Percentiles rank a stretch among this genome's conserved stretches.
Conservation (phyloP, 2,329 filamentous ascomycete genomes). For the Apiospora malaysiana region DNA sequence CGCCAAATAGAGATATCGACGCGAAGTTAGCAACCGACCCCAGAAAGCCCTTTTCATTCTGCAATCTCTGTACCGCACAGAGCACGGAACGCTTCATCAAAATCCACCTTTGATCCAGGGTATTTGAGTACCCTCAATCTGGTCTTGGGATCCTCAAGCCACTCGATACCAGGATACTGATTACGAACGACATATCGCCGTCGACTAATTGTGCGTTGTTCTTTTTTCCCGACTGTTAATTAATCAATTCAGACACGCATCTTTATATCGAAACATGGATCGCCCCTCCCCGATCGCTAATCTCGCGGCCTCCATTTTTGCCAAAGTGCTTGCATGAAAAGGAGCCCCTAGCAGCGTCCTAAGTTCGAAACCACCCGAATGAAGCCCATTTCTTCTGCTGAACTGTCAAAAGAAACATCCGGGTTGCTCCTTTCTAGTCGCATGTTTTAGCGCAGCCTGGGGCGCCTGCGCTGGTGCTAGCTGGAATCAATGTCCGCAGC, state of each 20-base stretch:
- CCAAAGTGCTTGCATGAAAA: slow-evolving; percentile 14
- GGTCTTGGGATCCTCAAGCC: too few species aligned
- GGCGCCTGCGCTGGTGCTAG: not conserved
- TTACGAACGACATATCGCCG: not conserved
- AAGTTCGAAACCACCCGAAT: not conserved
- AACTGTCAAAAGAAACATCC: slow-evolving; percentile 14
- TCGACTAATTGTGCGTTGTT: not conserved
- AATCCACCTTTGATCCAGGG: too few species aligned
- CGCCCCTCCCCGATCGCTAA: slow-evolving; percentile 1
- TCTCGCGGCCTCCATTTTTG: slow-evolving; percentile 11
- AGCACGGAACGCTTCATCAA: too few species aligned
- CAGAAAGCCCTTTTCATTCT: not conserved
- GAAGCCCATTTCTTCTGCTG: slow-evolving; percentile 4
- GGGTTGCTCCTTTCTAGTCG: not conserved
- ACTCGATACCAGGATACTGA: not conserved
- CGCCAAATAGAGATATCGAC: not conserved
- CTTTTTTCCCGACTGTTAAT: not conserved
- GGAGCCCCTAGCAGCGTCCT: not conserved
- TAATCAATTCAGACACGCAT: not conserved
- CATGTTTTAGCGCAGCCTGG: slow-evolving; percentile 4
- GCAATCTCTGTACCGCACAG: not conserved
- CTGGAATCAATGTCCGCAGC: not conserved
- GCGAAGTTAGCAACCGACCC: not conserved
- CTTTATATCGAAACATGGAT: not conserved
- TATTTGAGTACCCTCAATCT: too few species aligned